A percentile compares a stretch with the other conserved stretches of the same genome.
These are phyloP conservation scores for Triglochin maritima DNA, from an alignment of 106 monocot species.

Conservation along the genomic window DNA sequence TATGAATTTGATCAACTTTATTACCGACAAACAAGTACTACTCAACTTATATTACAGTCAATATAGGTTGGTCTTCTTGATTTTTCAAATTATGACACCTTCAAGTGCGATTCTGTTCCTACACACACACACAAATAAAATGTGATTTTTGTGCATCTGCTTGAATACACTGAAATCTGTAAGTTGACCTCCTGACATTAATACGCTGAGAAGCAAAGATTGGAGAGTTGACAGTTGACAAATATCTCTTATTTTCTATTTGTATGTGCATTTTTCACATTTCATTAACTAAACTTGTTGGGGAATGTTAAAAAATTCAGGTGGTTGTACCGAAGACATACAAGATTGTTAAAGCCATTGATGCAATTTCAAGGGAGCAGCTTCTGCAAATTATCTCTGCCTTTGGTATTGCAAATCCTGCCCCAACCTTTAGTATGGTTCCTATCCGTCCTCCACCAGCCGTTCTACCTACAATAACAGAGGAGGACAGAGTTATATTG, in stretches of 20 bases:
- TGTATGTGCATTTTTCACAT: not conserved
- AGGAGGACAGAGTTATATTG: conserved; percentile 74
- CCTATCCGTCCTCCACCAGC: conserved; percentile 42
- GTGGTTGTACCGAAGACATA: conserved; percentile 92
- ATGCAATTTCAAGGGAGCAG: conserved; percentile 92
- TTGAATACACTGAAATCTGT: too few relatives aligned
- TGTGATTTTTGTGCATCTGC: not conserved
- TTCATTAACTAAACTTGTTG: too few relatives aligned
- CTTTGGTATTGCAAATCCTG: conserved; percentile 50
- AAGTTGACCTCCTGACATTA: too few relatives aligned
- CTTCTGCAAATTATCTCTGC: conserved; percentile 47
- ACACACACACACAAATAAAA: too few relatives aligned
- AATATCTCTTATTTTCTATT: not conserved
- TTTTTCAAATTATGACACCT: too few relatives aligned
- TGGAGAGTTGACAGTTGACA: too few relatives aligned
- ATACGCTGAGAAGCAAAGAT: too few relatives aligned
- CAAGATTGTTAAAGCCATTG: conserved; percentile 90
- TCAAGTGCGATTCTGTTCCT: too few relatives aligned
- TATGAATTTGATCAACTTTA: too few relatives aligned
- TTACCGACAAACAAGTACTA: too few relatives aligned
- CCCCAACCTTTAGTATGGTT: conserved; percentile 79
- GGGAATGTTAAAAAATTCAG: conserved; percentile 23
- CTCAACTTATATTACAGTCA: too few relatives aligned
- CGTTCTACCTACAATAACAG: conserved; percentile 75
- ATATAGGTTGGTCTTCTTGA: too few relatives aligned